Evolutionary conservation across 805 yeast species (phyloP), one percentile per base, ranked within the genome.

Genomic region (Lipomyces sp.): DNA sequence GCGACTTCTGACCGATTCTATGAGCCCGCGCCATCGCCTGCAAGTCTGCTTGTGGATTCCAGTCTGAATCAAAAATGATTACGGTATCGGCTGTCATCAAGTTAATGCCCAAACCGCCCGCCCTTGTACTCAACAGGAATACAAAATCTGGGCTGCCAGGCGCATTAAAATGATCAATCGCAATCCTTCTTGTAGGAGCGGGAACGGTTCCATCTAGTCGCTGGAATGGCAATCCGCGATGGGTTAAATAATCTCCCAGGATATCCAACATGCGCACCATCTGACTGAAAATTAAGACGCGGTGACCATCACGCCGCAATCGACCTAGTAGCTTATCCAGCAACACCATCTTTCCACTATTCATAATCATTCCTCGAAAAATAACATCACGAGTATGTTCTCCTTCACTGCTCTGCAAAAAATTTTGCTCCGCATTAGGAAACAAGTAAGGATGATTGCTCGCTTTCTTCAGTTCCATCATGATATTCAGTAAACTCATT

Each of bases 11-110:
- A n/a, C 99, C 99, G 76, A 95, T 95, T 82, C 99, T 88, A 80
- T 95, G 99, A 2, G 99, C 99, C 79, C 99, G 87, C 0, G 99
- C 99, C 99, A 95, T 95, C 0, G 99, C 99, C 79, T 95, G 99
- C 74, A 95, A 82, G 83, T 95, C 99, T 0, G 99, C 99, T 78
- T 95, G 99, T 0, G 99, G 99, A 76, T 95, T 95, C 99, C 99
- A 95, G 80, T 95, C 99, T 3, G 97, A 91, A 79, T 95, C 99
- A 79, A 95, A 95, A 53, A 95, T 94, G 73, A 95, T 91, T 35
- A 95, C 99, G 6, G 99, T 95, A 76, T 95, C 99, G 2, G 99
- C 99, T 4, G 99, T 95, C 99, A 95, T 95, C 76, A 95, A 83
- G 77, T 95, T 95, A 76, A 95, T 95, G 79, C 99, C 99, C 68